Evolutionary conservation across 116 monocot genomes (phyloP), one percentile per base, ranked within the genome.

Genomic region (Zostera marina): DNA sequence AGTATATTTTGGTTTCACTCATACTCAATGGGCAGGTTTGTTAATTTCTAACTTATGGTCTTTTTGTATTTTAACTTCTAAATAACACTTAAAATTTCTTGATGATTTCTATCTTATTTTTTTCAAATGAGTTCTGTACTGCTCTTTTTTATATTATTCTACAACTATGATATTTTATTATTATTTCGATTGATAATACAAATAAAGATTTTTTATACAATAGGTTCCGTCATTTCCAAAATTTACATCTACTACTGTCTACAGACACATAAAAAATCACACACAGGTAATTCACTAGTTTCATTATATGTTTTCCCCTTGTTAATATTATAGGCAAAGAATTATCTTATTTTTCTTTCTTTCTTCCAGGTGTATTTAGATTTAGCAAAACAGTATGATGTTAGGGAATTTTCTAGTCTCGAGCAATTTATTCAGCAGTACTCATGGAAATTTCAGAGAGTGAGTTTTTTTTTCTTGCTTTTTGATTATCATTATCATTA

Each of bases 1-100:
- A 96, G 24, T 89, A 96, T 54, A 67, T 89, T 56, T 65, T 96
- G 41, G 83, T 96, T 61, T 89, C 89, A 26, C 83, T 96, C 52
- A 83, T 86, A 66, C 76, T 73, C 42, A 78, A 67, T 76, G 96
- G 89, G 41, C 96, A 96, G 90, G 96, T 96, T 62, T 54, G 68
- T 54, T 11, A 17, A 47, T 10, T 53, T 54, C 19, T 46, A 7
- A 45, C 21, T 70, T 70, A 44, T 9, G 41, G 22, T 55, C 22
- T 5, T 66, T 32, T 40, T n/a, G 3, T 58, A 1, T 52, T 38
- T 53, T 42, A 8, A 40, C 25, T 56, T 8, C 12, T 24, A 6
- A 32, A 56, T 17, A 15, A 32, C 14, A 38, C 17, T 56, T 40
- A 38, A 39, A 32, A 32, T 32, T 0, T 32, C 32, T 32, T 32